These are phyloP conservation scores for Aegilops umbellulata DNA, from an alignment of 176 grass and related monocot species.

Conservation along the genomic window DNA sequence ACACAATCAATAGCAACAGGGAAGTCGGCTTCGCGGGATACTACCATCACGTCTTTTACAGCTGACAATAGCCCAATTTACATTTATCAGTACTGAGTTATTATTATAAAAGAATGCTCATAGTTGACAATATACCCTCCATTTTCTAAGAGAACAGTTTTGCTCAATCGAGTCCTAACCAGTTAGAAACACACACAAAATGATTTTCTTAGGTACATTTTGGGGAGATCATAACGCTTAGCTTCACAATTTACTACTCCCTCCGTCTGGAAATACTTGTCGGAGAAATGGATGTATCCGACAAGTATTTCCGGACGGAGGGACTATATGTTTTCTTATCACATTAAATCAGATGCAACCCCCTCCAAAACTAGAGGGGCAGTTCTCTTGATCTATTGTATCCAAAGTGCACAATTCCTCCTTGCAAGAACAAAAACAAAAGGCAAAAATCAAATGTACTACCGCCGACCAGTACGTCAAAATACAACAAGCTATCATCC, in stretches of 20 bases:
- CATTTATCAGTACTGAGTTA: neutral
- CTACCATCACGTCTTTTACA: neutral
- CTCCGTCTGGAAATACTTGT: too few relatives aligned
- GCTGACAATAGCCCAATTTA: neutral
- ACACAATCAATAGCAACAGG: too few relatives aligned
- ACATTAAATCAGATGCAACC: neutral
- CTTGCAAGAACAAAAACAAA: neutral
- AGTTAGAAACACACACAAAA: neutral
- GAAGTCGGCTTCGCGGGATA: too few relatives aligned
- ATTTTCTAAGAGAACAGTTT: neutral
- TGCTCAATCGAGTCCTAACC: neutral
- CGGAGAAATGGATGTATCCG: too few relatives aligned
- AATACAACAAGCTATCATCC: neutral
- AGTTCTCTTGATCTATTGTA: neutral
- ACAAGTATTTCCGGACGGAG: too few relatives aligned
- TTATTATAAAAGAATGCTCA: neutral
- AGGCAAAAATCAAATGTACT: neutral
- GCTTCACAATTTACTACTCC: neutral
- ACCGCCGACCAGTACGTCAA: too few relatives aligned
- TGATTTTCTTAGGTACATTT: neutral
- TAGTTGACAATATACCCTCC: too few relatives aligned
- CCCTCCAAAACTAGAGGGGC: neutral
- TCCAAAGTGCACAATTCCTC: neutral
- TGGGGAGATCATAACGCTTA: neutral
- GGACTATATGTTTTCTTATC: neutral